phyloP scores from a whole-genome alignment of 2,329 filamentous ascomycete genomes.

The Podosphaera xanthii region DNA sequence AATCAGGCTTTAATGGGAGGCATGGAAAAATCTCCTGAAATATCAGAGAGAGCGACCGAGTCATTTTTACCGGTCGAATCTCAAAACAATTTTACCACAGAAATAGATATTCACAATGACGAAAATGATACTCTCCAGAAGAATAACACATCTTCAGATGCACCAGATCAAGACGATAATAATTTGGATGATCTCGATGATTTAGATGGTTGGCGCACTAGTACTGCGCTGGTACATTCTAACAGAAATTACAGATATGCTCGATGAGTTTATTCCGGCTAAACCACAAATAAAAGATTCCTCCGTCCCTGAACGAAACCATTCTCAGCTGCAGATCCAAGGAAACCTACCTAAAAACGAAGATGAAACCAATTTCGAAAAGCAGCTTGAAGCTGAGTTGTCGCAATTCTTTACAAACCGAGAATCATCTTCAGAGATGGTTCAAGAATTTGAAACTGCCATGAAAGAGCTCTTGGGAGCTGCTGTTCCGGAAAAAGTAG shows the following conservation, averaged over 20 bases:
- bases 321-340: conserved; percentile 11
- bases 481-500: conserved; percentile 18
- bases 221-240: neutral
- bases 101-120: too few species aligned
- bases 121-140: conserved; percentile 2
- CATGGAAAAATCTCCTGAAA: too few species aligned
- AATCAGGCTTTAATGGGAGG: too few species aligned
- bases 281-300: conserved; percentile 27
- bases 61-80: too few species aligned
- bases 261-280: conserved; percentile 65
- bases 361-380: conserved; percentile 54
- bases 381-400: conserved; percentile 79
- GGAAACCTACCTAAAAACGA: conserved; percentile 3
- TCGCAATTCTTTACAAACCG: conserved; percentile 55
- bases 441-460: conserved; percentile 55
- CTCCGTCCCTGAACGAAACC: conserved; percentile 1
- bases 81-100: too few species aligned
- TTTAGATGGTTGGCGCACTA: conserved; percentile 45
- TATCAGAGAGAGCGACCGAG: too few species aligned
- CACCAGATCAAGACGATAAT: conserved; percentile 80
- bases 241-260: conserved; percentile 39
- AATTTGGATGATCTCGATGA: conserved; percentile 71
- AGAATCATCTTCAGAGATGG: conserved; percentile 45
- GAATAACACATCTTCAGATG: conserved; percentile 24
- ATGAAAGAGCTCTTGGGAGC: conserved; percentile 47